Conservation (phyloP, 2,329 filamentous ascomycete species). For the Fusarium falciforme region DNA sequence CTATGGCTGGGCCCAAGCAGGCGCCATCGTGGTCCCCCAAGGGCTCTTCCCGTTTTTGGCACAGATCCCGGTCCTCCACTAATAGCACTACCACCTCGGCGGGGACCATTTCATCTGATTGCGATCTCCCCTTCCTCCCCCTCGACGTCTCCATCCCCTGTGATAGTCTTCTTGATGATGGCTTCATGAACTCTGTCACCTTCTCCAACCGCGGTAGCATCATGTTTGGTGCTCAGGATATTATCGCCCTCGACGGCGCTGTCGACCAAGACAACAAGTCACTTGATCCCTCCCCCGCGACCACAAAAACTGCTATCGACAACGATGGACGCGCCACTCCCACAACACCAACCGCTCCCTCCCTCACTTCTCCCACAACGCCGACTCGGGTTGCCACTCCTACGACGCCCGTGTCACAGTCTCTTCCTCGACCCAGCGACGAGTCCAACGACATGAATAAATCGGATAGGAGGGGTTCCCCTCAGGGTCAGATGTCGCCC, state of each 20-base stretch:
- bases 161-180: constrained; percentile 67
- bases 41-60: constrained; percentile 44
- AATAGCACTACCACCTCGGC: constrained; percentile 41
- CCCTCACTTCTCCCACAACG: constrained; percentile 21
- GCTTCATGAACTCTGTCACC: constrained; percentile 65
- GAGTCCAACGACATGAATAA: constrained; percentile 40
- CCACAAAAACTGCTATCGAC: constrained; percentile 25
- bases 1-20: constrained; percentile 28
- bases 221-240: constrained; percentile 65
- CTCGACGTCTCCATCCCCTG: constrained; percentile 68
- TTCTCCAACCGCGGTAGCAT: constrained; percentile 74
- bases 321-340: constrained; percentile 39
- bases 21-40: constrained; percentile 34
- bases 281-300: constrained; percentile 15
- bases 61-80: constrained; percentile 41
- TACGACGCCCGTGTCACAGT: constrained; percentile 38
- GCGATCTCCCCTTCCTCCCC: constrained; percentile 57
- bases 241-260: constrained; percentile 35
- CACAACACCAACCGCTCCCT: constrained; percentile 22
- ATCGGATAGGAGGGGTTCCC: constrained; percentile 23
- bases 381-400: constrained; percentile 27
- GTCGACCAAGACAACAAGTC: constrained; percentile 19
- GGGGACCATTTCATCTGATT: constrained; percentile 39
- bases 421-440: constrained; percentile 38
- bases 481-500: constrained; percentile 40